A percentile compares a stretch with the other conserved stretches of the same genome.
Evolutionary conservation across 352 stramenopile species (phyloP).

Genomic region (Phytophthora fragariaefolia): DNA sequence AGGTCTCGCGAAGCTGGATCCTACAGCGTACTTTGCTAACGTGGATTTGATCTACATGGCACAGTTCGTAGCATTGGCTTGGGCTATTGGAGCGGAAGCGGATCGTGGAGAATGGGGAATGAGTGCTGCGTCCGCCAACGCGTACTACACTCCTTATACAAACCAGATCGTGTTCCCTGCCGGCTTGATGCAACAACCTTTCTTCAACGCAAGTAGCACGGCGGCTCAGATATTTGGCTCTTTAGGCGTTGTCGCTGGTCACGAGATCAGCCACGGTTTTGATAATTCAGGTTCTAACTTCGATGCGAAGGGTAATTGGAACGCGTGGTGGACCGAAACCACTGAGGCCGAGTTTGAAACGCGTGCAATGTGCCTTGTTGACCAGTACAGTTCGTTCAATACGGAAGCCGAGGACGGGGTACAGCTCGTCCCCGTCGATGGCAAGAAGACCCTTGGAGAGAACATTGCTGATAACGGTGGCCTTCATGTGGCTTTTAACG

Average conservation of each 20-base stretch:
- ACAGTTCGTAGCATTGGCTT: constrained; percentile 31
- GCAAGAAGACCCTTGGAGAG: constrained; percentile 68
- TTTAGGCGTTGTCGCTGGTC: constrained; percentile 91
- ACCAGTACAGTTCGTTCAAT: constrained; percentile 59
- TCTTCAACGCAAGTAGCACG: constrained; percentile 84
- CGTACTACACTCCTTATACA: constrained; percentile 64
- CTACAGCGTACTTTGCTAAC: constrained; percentile 59
- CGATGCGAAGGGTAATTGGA: constrained; percentile 86
- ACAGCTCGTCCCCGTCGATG: constrained; percentile 57
- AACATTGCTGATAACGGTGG: constrained; percentile 85
- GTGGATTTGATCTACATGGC: constrained; percentile 43
- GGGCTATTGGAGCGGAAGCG: constrained; percentile 48
- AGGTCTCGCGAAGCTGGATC: constrained; percentile 38
- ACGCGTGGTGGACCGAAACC: constrained; percentile 90
- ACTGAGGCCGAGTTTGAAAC: constrained; percentile 75
- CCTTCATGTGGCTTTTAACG: constrained; percentile 58
- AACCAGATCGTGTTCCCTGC: constrained; percentile 95
- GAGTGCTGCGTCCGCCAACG: constrained; percentile 92
- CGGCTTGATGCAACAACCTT: constrained; percentile 92
- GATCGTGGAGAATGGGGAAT: constrained; percentile 85
- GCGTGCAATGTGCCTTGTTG: constrained; percentile 58
- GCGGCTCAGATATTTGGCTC: constrained; percentile 91
- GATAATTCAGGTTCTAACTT: constrained; percentile 91
- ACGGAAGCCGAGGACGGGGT: constrained; percentile 40
- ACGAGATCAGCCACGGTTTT: constrained; percentile 96